Percentiles rank a stretch among this genome's conserved stretches.
Evolutionary conservation across 1,284 basidiomycete species (phyloP).

Genomic region (Cryptococcus amylolentus): DNA sequence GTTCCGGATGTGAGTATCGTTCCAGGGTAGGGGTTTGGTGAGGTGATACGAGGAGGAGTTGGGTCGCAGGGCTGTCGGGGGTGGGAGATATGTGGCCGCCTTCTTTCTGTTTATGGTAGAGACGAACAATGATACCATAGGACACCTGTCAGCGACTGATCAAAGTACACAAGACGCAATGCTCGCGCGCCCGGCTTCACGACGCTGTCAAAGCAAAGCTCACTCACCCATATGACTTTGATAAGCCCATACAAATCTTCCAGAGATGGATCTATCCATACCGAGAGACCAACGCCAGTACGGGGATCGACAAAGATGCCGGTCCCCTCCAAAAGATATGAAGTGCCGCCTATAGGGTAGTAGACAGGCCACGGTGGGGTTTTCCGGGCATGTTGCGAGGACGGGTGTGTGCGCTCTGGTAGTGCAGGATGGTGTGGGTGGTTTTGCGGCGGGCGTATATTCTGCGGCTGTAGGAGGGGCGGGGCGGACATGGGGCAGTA

Average conservation of each 20-base stretch:
- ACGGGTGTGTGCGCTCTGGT: neutral
- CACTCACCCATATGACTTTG: constrained; percentile 15
- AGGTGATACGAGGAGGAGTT: constrained; percentile 25
- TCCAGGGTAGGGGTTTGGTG: constrained; percentile 21
- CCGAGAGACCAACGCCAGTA: constrained; percentile 5
- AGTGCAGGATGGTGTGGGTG: neutral
- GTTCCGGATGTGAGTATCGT: constrained; percentile 29
- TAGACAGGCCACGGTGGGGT: constrained; percentile 2
- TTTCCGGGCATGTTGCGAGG: neutral
- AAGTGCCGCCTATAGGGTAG: constrained; percentile 16
- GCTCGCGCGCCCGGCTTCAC: too few species aligned
- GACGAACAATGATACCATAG: neutral
- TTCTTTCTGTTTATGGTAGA: constrained; percentile 8
- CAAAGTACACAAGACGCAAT: neutral
- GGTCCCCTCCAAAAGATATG: constrained; percentile 11
- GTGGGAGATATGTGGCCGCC: constrained; percentile 20
- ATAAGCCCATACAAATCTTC: constrained; percentile 8
- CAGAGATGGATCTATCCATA: constrained; percentile 17
- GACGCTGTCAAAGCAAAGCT: too few species aligned
- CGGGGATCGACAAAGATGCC: constrained; percentile 19
- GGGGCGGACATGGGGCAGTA: neutral
- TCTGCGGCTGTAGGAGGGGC: neutral
- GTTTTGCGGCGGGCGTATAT: neutral
- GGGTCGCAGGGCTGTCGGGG: constrained; percentile 13
- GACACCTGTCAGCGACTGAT: neutral